Evolutionary conservation across 2,329 filamentous ascomycete genomes (phyloP), one percentile per base, ranked within the genome.

Genomic region (Trichoderma koningiopsis): DNA sequence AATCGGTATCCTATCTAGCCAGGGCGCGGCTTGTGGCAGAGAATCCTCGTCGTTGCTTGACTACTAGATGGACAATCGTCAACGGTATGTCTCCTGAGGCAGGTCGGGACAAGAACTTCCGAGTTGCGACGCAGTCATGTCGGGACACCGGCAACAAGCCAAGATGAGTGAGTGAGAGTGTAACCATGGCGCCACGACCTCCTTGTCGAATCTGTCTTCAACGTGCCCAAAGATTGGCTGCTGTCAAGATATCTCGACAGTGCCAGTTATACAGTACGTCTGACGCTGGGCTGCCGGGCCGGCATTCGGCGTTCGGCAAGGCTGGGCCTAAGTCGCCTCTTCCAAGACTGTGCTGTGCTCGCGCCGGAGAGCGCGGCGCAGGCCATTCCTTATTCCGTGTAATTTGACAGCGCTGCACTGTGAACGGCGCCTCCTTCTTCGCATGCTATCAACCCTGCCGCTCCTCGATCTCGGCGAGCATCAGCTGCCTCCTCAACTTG

Each of bases 231-330:
- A 11, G 22, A 59, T 43, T 59, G 57, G 57, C 35, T 59, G 35
- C n/a, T 29, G 16, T 59, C 22, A 19, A 52, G 60, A 52, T 63
- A 63, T 63, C 11, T 16, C 49, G 40, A 63, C 43, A 63, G 60
- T 33, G 40, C 35, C 40, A 24, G 37, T 47, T 19, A 49, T 47
- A 29, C 37, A 61, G 16, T 49, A 49, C 27, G 27, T 43, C 24
- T n/a, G 19, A 43, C 24, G 16, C 33, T 19, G 14, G 8, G 35
- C 6, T 57, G 57, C 40, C 58, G 35, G 43, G 35, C 63, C 63
- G 63, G 63, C 55, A 59, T 67, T 67, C 63, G 63, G 63, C 63
- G 49, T 67, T 67, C 63, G 63, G 63, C 35, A 67, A 67, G 63
- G 40, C 63, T 67, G 37, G 29, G 27, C 16, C 16, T 59, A 59